Evolutionary conservation across 148 eudicot species (phyloP), one percentile per base, ranked within the genome.

Genomic region (Diospyros lotus): DNA sequence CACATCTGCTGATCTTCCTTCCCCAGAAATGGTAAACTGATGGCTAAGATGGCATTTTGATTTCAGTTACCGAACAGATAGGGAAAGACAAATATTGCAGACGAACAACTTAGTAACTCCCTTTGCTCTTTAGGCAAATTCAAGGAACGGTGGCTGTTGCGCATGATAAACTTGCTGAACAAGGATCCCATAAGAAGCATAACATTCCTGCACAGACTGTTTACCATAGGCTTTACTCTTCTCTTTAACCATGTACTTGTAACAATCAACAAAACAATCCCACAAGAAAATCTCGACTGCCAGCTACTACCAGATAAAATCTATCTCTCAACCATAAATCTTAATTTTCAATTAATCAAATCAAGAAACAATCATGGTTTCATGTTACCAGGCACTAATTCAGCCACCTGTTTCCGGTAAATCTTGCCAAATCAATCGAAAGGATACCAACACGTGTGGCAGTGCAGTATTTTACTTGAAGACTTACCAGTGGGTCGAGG

Each of bases 191-290:
- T 44, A 65, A 4, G 69, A 42, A 39, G 48, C 11, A 8, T 42
- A 72, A 14, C 12, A 50, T 44, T 68, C 38, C 28, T 43, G 40
- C 64, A 58, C 51, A 56, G 58, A 71, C 64, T 42, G 18, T 71
- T 56, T 39, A 41, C 60, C 46, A 48, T 43, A 58, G 48, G 11
- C 12, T 66, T 44, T 11, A 48, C n/a, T 28, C 0, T 42, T 42
- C 17, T 11, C 17, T 75, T 44, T 17, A 55, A 42, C 13, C 62
- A 44, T 5, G 45, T 45, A 45, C 39, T 6, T 44, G 6, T 1
- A 6, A 53, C 28, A 54, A 59, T 59, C 12, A 72, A 72, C 65
- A 72, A 44, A 45, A 15, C 43, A 11, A 44, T 60, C 55, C 46
- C 17, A 44, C 17, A 13, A 45, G 3, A 66, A 45, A 3, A 28